phyloP scores from a whole-genome alignment of 148 eudicot genomes.

The Polygonum aviculare region DNA sequence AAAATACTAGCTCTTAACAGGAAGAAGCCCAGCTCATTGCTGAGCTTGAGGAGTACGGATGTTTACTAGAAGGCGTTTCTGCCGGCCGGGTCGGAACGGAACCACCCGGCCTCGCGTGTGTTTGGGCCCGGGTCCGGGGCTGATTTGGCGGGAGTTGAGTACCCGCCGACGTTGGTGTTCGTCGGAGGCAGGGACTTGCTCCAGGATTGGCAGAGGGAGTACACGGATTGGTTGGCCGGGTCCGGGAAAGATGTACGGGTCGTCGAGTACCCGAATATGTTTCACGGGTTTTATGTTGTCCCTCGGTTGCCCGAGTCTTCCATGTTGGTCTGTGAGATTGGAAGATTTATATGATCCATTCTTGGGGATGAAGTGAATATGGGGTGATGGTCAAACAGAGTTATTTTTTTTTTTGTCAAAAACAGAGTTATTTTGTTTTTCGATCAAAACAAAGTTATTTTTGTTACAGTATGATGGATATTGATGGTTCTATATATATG shows the following conservation, averaged over 20 bases:
- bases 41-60: constrained; percentile 15
- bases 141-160: constrained; percentile 17
- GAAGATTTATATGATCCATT: constrained; percentile 12
- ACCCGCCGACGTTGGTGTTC: constrained; percentile 24
- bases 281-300: constrained; percentile 23
- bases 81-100: constrained; percentile 29
- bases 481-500: too few relatives aligned
- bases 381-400: too few relatives aligned
- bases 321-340: constrained; percentile 11
- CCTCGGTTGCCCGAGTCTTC: constrained; percentile 19
- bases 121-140: constrained; percentile 1
- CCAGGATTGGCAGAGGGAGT: constrained; percentile 33
- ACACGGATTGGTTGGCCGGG: constrained; percentile 20
- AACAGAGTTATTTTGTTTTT: too few relatives aligned
- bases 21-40: background rate
- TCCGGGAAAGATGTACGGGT: constrained; percentile 26
- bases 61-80: constrained; percentile 36
- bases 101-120: constrained; percentile 28
- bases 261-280: constrained; percentile 27
- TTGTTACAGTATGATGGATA: too few relatives aligned
- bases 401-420: too few relatives aligned
- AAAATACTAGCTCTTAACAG: too few relatives aligned
- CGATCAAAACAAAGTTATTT: too few relatives aligned
- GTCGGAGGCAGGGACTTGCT: constrained; percentile 32
- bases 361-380: too few relatives aligned